Base-by-base conservation (phyloP, 2,329 filamentous ascomycete species). In the Claviceps cyperi region DNA sequence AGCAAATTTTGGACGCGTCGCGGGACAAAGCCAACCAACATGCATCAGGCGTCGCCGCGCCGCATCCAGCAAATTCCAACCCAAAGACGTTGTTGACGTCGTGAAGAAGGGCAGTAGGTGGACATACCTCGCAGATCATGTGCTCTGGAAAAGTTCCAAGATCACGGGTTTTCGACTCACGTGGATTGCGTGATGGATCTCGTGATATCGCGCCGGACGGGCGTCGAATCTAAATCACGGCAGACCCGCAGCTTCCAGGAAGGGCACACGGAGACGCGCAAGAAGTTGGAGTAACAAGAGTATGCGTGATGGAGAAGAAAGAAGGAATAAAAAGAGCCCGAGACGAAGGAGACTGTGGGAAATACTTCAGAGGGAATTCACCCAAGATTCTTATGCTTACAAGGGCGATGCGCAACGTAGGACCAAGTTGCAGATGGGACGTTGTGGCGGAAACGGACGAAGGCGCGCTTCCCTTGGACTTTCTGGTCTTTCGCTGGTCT, bases 111-210 rank as follows among this genome's bases (percentile, higher is more conserved):
- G 40, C 45, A 58, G 55, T 55, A 53, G 56, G 57, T 57, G 59
- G 59, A 68, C 67, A 67, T 69, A 70, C 68, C 68, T 67, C 56
- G 60, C 59, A 63, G 67, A 70, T 70, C 68, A 70, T 70, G 68
- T 70, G 68, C 66, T 63, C 49, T 59, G 57, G 55, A 55, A 56
- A 57, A 32, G 9, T 55, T 54, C 53, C 57, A 62, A 67, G 65
- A 71, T 70, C 68, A 70, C 68, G 68, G 68, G 67, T 67, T 67
- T 63, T 54, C 57, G 57, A 59, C 65, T 69, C 68, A 70, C 67
- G 68, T 70, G 67, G 67, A 67, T 64, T 64, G 63, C 61, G 66
- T 65, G 66, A 66, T 65, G 62, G 64, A 70, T 67, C 69, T 71
- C 69, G 69, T 71, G 69, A 71, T 71, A 68, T 70, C 68, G 68